A percentile compares a stretch with the other conserved stretches of the same genome.
phyloP scores from a whole-genome alignment of 352 stramenopile genomes.

The Pythium scleroteichum region DNA sequence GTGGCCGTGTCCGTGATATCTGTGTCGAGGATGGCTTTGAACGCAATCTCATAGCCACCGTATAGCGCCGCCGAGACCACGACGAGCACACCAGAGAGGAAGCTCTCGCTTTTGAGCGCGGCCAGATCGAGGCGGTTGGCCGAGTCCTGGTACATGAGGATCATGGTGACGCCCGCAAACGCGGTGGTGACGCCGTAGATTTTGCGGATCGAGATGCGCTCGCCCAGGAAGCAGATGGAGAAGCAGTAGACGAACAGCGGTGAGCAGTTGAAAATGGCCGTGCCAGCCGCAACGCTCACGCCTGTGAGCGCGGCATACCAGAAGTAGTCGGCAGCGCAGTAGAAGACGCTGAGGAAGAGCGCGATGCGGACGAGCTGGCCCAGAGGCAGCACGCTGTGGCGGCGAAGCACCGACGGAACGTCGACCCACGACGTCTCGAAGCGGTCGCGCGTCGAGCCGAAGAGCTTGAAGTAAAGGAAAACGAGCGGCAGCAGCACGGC shows the following conservation, averaged over 20 bases:
- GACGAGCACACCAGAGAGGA: slow-evolving; percentile 44
- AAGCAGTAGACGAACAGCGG: slow-evolving; percentile 73
- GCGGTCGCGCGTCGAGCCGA: slow-evolving; percentile 17
- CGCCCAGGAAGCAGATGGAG: slow-evolving; percentile 56
- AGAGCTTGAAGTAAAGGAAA: slow-evolving; percentile 33
- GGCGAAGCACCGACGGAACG: slow-evolving; percentile 27
- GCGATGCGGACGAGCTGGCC: slow-evolving; percentile 36
- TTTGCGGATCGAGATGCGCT: slow-evolving; percentile 41
- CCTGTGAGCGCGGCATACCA: slow-evolving; percentile 51
- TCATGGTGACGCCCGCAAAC: slow-evolving; percentile 46
- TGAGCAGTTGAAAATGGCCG: slow-evolving; percentile 60
- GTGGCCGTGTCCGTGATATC: slow-evolving; percentile 56
- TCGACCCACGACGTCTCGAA: slow-evolving; percentile 27
- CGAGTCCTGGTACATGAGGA: slow-evolving; percentile 46
- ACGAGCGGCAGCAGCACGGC: slow-evolving; percentile 42
- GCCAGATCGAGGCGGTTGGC: slow-evolving; percentile 27
- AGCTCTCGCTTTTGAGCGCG: slow-evolving; percentile 31
- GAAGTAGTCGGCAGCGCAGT: slow-evolving; percentile 59
- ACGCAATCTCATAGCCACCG: slow-evolving; percentile 48
- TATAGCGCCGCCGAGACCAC: slow-evolving; percentile 50
- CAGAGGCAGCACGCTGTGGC: slow-evolving; percentile 40
- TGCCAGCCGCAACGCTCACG: slow-evolving; percentile 48
- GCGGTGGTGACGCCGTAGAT: slow-evolving; percentile 43
- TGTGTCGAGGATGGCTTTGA: slow-evolving; percentile 37
- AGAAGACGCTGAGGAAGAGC: slow-evolving; percentile 44